Percentiles rank a stretch among this genome's conserved stretches.
These are phyloP conservation scores for Bruguiera parviflora DNA, from an alignment of 345 rosid genomes.

Conservation along the genomic window DNA sequence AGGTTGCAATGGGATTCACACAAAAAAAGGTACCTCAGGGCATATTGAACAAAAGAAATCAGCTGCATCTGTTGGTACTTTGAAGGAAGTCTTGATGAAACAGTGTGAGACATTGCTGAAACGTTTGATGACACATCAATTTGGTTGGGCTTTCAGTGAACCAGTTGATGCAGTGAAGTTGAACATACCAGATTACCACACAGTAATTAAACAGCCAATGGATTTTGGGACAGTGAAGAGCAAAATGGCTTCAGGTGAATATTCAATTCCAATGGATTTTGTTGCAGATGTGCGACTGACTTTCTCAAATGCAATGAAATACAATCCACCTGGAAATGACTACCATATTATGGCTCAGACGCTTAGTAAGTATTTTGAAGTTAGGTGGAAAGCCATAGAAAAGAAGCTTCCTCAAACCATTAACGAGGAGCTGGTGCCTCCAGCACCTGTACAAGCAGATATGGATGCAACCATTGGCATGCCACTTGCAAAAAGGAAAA, in stretches of 20 bases:
- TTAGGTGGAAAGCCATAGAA: constrained; percentile 74
- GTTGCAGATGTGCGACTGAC: constrained; percentile 83
- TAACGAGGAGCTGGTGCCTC: constrained; percentile 27
- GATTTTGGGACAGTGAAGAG: constrained; percentile 78
- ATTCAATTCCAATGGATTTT: constrained; percentile 60
- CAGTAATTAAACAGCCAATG: constrained; percentile 85
- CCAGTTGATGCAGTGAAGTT: constrained; percentile 76
- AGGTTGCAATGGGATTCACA: constrained; percentile 39
- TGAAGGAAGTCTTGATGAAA: constrained; percentile 47
- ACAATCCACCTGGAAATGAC: constrained; percentile 80
- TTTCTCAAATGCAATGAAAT: constrained; percentile 72
- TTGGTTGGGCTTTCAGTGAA: constrained; percentile 56
- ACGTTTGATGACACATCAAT: constrained; percentile 62
- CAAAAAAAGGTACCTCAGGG: constrained; percentile 41
- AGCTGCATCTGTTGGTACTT: constrained; percentile 26
- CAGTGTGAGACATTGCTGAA: constrained; percentile 60
- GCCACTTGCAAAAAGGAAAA: constrained; percentile 42
- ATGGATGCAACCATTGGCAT: constrained; percentile 22
- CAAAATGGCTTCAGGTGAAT: constrained; percentile 49
- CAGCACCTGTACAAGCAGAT: constrained; percentile 26
- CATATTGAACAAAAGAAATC: constrained; percentile 30
- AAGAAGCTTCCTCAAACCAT: constrained; percentile 49
- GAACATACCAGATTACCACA: constrained; percentile 85
- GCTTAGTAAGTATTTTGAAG: constrained; percentile 63
- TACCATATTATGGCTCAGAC: constrained; percentile 64